A percentile compares a stretch with the other conserved stretches of the same genome.
phyloP scores from a whole-genome alignment of 1,284 basidiomycete species.

The Abortiporus biennis region DNA sequence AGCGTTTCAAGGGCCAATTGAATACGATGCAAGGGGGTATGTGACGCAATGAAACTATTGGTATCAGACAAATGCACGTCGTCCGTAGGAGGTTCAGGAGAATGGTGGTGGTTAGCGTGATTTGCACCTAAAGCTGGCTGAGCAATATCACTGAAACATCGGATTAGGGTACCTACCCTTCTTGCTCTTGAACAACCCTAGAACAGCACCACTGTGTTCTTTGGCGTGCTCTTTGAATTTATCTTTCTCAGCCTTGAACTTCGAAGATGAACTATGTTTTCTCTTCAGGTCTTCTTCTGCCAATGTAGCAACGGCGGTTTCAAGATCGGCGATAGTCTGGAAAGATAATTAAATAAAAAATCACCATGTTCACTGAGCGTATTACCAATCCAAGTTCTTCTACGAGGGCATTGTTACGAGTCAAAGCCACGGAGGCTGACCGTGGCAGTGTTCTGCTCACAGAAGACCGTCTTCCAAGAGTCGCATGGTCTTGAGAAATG shows the following conservation, averaged over 20 bases:
- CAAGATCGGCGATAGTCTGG: constrained; percentile 25
- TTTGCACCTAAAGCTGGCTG: neutral
- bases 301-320: constrained; percentile 18
- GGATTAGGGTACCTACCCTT: constrained; percentile 19
- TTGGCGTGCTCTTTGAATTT: constrained; percentile 20
- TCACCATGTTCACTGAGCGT: too few relatives aligned
- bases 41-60: constrained; percentile 9
- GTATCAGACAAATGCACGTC: neutral
- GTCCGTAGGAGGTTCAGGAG: constrained; percentile 1
- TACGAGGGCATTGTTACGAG: neutral
- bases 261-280: constrained; percentile 11
- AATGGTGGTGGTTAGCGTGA: neutral
- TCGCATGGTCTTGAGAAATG: constrained; percentile 39
- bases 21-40: constrained; percentile 33
- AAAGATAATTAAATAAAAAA: neutral
- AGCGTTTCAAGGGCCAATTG: constrained; percentile 43
- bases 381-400: neutral
- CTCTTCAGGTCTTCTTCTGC: constrained; percentile 19
- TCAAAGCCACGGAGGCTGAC: constrained; percentile 14
- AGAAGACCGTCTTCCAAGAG: constrained; percentile 41
- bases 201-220: constrained; percentile 17
- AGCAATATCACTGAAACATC: neutral
- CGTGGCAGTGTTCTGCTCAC: constrained; percentile 20
- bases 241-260: constrained; percentile 16
- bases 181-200: constrained; percentile 22